Evolutionary conservation across 1,284 basidiomycete species (phyloP), one percentile per base, ranked within the genome.

Genomic region (Sporisorium scitamineum): DNA sequence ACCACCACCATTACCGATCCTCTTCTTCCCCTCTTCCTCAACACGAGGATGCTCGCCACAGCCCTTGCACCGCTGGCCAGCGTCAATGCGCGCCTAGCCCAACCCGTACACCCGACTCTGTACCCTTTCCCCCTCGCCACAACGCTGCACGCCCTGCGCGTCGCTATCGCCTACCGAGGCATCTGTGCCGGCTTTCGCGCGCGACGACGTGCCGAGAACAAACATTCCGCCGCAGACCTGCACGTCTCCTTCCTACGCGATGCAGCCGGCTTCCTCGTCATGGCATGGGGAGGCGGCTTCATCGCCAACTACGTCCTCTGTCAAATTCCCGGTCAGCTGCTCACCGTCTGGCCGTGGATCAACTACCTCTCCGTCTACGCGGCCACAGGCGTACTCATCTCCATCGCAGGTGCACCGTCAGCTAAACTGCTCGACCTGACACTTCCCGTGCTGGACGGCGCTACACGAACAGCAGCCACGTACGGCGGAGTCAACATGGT

Each of bases 271-370:
- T 82, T 80, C 60, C 69, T 81, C 45, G 73, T 82, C 37, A 82
- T 82, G 80, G 70, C 74, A 3, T 82, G 80, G 80, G 80, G 80
- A 14, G 80, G 80, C 13, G 66, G 72, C 9, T 71, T 82, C 48
- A 64, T 82, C 54, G 32, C 74, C 41, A 72, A 78, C 58, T 73
- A 73, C 57, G 22, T 81, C 13, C 61, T 78, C 37, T 57, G 61
- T n/a, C 69, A 69, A n/a, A 70, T 76, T 47, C 80, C 80, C 1
- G 58, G 54, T 8, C 79, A 78, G 41, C 64, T 82, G 10, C 66
- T 82, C n/a, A 51, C 60, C 31, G 44, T 74, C 5, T 66, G 61
- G 64, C 75, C 80, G 5, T 74, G 78, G 63, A 16, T 81, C 45
- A 78, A 79, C 57, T 82, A 82, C 42, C 69, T 78, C 22, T 64